Evolutionary conservation across 1,284 basidiomycete species (phyloP), one percentile per base, ranked within the genome.

Genomic region (Ganoderma lingzhi): DNA sequence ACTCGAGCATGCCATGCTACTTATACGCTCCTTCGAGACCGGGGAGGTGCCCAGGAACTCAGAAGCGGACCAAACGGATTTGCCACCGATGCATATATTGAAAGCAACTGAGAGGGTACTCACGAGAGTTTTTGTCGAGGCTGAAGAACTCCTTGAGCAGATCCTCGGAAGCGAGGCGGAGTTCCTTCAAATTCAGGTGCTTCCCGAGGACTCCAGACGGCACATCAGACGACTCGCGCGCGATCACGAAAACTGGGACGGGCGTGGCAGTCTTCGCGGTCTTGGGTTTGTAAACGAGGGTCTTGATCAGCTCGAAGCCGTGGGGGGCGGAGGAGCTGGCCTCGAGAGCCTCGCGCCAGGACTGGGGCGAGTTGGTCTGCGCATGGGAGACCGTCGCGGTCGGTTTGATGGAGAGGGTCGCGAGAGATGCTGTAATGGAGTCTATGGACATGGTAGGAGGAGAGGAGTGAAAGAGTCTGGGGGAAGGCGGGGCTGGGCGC

Each of bases 271-370:
- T 88, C 82, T 98, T 98, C 62, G 96, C 93, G 1, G 96, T 96
- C 82, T 96, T 96, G 45, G 95, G 94, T 78, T 96, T 96, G 88
- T 93, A 96, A 65, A 96, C 92, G 74, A 96, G 88, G 44, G 91
- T 93, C 82, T 96, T 96, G 79, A 92, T 86, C 74, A 93, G 84
- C 78, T 93, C 87, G 77, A 92, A 93, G 6, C 84, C 82, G 63
- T 82, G 78, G 1, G 93, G 91, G 42, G 85, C 83, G 35, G 84
- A 80, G 41, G 83, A 70, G 62, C 80, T 80, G 6, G 85, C 82
- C 68, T 84, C 81, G 74, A 95, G 80, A 45, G 88, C 86, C 63
- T 90, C 88, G 73, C 86, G 86, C 93, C 93, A 95, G 58, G 87
- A 79, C 2, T 87, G 85, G 0, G 91, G 92, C 58, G 92, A 92